Base-by-base conservation (phyloP, 768 basidiomycete genomes). In the Sarcomyxa edulis region DNA sequence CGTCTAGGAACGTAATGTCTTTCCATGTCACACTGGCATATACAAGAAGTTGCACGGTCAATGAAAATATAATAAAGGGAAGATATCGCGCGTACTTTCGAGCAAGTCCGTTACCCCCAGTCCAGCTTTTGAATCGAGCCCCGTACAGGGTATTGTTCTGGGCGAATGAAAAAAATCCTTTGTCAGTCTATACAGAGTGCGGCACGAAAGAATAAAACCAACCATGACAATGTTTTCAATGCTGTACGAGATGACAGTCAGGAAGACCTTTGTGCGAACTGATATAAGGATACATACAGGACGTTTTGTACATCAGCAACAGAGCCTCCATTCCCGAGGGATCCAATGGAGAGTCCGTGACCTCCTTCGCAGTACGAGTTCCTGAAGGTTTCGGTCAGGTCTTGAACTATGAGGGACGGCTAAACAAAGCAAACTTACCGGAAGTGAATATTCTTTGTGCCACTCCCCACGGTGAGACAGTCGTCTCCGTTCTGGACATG, bases 91-190 rank as follows among this genome's bases (percentile, higher is more conserved):
- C 66, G 5, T 43, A 78, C 77, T 80, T 80, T 31, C 66, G 55
- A 1, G 75, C 76, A 3, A 72, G 37, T 0, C 79, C 78, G 40
- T 76, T 74, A 22, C 78, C 78, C 0, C 78, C 78, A 1, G 74
- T 71, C 76, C 76, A 80, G 49, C 78, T 80, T 60, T 80, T 80
- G 61, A 80, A 81, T 7, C 78, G 68, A n/a, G 77, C 78, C 6
- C 60, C 78, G 40, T 79, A 79, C 2, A 78, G 54, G 0, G 68
- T 55, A 37, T 68, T 65, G 45, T 68, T 69, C 76, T 78, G 39
- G 3, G n/a, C n/a, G n/a, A 36, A 18, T 18, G 25, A 28, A 15
- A 11, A 26, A 23, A 26, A 11, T 20, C 16, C 10, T 8, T 4
- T 19, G 8, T 18, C 9, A 16, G 1, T 10, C 24, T 8, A 28